phyloP scores from a whole-genome alignment of 768 basidiomycete genomes.

The Collybiopsis confluens region DNA sequence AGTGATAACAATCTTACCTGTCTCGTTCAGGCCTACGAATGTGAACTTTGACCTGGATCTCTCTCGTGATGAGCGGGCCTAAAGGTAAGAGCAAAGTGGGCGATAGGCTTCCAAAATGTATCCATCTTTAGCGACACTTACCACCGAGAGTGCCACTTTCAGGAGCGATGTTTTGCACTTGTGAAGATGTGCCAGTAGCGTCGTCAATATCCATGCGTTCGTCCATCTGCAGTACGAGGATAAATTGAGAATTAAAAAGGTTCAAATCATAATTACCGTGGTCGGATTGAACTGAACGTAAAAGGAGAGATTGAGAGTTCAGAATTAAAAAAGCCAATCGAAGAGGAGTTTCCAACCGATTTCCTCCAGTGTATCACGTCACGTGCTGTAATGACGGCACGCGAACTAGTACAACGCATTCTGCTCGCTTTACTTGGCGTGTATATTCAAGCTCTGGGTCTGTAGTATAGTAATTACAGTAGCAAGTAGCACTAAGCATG shows the following conservation, averaged over 20 bases:
- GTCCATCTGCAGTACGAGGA: constrained; percentile 25
- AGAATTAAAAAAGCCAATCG: too few species aligned
- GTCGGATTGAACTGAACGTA: too few species aligned
- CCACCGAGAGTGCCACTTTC: constrained; percentile 16
- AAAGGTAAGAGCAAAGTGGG: constrained; percentile 5
- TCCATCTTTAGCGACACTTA: constrained; percentile 4
- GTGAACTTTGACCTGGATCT: constrained; percentile 82
- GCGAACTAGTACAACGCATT: too few species aligned
- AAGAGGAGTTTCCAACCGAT: too few species aligned
- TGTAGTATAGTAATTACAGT: background rate
- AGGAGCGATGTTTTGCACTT: constrained; percentile 10
- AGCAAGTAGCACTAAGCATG: too few species aligned
- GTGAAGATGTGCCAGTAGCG: constrained; percentile 17
- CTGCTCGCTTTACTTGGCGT: background rate
- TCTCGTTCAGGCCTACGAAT: constrained; percentile 76
- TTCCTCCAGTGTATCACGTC: background rate
- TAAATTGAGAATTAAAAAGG: background rate
- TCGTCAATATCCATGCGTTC: constrained; percentile 45
- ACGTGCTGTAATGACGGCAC: background rate
- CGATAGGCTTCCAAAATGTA: constrained; percentile 4
- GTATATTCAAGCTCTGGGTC: background rate
- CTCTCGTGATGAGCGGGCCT: constrained; percentile 34
- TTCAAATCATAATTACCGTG: background rate
- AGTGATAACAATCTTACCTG: background rate
- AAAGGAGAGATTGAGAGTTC: too few species aligned